These are phyloP conservation scores for Pseudogymnoascus sp. DNA, from an alignment of 2,329 filamentous ascomycete species.

Conservation along the genomic window DNA sequence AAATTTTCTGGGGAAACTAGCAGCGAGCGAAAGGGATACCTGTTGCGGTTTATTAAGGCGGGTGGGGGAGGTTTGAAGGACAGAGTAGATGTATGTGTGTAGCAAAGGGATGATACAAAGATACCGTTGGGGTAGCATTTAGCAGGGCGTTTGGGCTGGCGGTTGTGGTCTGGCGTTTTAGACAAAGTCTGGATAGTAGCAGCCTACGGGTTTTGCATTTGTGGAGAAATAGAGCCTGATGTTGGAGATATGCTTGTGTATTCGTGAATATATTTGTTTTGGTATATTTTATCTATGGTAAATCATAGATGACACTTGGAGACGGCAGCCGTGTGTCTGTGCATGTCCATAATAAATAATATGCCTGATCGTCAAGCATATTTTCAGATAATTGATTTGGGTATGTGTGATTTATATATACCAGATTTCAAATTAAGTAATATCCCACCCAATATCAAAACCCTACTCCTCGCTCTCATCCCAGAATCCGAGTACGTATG, in stretches of 20 bases:
- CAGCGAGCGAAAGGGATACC: constrained; percentile 4
- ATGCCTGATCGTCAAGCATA: not conserved
- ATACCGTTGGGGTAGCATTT: not conserved
- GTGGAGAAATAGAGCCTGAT: not conserved
- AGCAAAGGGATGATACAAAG: not conserved
- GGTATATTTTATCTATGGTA: not conserved
- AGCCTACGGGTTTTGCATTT: constrained; percentile 7
- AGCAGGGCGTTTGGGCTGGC: constrained; percentile 5
- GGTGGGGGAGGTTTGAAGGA: not conserved
- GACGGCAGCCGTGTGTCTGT: too few species aligned
- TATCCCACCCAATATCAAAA: not conserved
- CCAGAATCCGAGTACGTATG: not conserved
- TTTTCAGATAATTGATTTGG: not conserved
- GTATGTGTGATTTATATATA: not conserved
- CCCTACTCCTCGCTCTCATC: not conserved
- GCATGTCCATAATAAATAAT: not conserved
- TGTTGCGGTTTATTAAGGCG: not conserved
- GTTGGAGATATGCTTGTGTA: not conserved
- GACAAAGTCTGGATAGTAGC: constrained; percentile 7
- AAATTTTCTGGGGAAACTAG: not conserved
- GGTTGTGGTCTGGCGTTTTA: constrained; percentile 8
- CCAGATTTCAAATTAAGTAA: not conserved
- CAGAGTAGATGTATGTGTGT: not conserved
- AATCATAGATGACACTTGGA: not conserved
- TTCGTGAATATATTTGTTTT: not conserved